Evolutionary conservation across 2,329 filamentous ascomycete genomes (phyloP).

Genomic region (Pseudopithomyces chartarum): DNA sequence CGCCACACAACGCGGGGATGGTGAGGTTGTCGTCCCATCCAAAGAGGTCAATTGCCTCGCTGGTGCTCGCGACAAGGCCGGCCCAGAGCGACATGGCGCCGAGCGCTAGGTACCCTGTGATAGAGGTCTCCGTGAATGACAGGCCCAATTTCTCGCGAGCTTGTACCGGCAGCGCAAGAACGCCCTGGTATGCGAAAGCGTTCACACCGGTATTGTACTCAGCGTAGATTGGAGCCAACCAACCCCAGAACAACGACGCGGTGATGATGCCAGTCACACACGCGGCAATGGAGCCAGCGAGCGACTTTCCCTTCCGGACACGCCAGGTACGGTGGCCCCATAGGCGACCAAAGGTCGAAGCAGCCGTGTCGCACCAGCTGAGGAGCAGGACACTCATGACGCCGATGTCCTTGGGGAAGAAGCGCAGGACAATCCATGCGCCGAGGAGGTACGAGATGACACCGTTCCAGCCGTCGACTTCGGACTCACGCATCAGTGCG

Average conservation of each 20-base stretch:
- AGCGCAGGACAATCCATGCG: slow-evolving; percentile 81
- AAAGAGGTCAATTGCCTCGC: slow-evolving; percentile 88
- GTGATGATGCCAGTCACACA: slow-evolving; percentile 82
- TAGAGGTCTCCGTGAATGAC: slow-evolving; percentile 60
- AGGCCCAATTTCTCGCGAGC: slow-evolving; percentile 66
- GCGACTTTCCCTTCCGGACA: slow-evolving; percentile 84
- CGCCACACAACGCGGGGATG: slow-evolving; percentile 87
- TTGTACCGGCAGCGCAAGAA: slow-evolving; percentile 69
- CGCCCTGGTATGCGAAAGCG: slow-evolving; percentile 81
- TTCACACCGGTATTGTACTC: slow-evolving; percentile 51
- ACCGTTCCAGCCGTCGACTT: slow-evolving; percentile 92
- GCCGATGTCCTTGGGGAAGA: slow-evolving; percentile 91
- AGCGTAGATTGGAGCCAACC: slow-evolving; percentile 66
- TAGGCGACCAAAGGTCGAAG: slow-evolving; percentile 88
- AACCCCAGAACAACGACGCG: slow-evolving; percentile 86
- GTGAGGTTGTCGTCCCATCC: slow-evolving; percentile 98
- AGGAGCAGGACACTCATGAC: slow-evolving; percentile 88
- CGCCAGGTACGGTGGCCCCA: slow-evolving; percentile 89
- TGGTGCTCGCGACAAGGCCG: slow-evolving; percentile 85
- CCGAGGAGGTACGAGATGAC: slow-evolving; percentile 97
- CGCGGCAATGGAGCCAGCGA: slow-evolving; percentile 86
- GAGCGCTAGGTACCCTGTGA: slow-evolving; percentile 75
- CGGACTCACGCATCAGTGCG: slow-evolving; percentile 94
- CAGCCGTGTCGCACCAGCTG: slow-evolving; percentile 97
- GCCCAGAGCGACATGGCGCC: slow-evolving; percentile 83